Conservation (phyloP, 1,139 yeast species). For the Yamadazyma friedrichii region DNA sequence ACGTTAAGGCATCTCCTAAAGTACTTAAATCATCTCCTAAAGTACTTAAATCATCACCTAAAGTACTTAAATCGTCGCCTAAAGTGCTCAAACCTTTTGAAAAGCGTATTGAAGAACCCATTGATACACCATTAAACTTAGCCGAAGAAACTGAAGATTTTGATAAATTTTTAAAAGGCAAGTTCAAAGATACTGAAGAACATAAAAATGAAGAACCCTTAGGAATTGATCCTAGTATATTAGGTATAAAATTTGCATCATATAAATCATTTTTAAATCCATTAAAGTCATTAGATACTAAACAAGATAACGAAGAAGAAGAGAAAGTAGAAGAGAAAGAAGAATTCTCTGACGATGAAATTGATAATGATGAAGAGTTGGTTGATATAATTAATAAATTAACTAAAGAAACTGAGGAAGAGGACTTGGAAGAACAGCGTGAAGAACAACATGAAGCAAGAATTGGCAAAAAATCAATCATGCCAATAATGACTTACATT, state of each 20-base stretch:
- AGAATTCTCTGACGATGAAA: conserved; percentile 10
- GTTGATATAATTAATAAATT: background rate
- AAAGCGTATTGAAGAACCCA: background rate
- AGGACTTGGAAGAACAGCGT: conserved; percentile 2
- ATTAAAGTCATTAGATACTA: conserved; percentile 14
- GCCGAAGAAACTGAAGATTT: conserved; percentile 26
- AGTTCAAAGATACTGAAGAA: background rate
- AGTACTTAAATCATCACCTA: background rate
- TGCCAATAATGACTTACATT: conserved; percentile 13
- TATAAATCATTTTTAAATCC: conserved; percentile 6
- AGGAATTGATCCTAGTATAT: conserved; percentile 3
- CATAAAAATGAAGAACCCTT: background rate
- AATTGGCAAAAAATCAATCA: background rate
- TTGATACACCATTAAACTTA: conserved; percentile 4
- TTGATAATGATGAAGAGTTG: background rate
- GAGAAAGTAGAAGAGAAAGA: conserved; percentile 11
- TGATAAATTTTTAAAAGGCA: conserved; percentile 18
- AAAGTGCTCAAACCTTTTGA: background rate
- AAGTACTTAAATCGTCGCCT: background rate
- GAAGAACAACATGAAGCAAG: conserved; percentile 6
- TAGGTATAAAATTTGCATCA: conserved; percentile 28
- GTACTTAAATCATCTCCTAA: background rate
- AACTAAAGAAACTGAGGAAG: background rate
- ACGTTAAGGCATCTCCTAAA: no score
- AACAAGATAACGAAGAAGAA: conserved; percentile 10